phyloP scores from a whole-genome alignment of 495 filamentous ascomycete genomes.

The Talaromyces trachyspermus region DNA sequence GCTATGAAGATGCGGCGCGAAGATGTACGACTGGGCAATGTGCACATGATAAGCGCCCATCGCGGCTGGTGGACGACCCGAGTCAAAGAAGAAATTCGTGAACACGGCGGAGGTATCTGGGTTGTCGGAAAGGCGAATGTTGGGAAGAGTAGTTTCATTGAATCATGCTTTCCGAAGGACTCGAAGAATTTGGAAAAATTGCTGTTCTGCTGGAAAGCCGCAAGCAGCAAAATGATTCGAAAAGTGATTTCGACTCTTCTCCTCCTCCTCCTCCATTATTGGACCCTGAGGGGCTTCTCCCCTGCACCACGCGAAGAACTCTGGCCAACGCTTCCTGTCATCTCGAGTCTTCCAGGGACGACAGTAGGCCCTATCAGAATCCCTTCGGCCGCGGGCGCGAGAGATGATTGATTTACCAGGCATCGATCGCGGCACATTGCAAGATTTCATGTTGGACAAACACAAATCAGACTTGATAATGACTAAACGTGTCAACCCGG shows the following conservation, averaged over 20 bases:
- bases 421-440: constrained; percentile 63
- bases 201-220: constrained; percentile 26
- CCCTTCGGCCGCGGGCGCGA: constrained; percentile 74
- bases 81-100: constrained; percentile 74
- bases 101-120: constrained; percentile 83
- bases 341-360: constrained; percentile 83
- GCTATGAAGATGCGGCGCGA: constrained; percentile 54
- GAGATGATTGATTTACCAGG: constrained; percentile 95
- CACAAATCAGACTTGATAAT: constrained; percentile 65
- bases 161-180: constrained; percentile 78
- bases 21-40: constrained; percentile 69
- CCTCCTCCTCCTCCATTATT: constrained; percentile 1
- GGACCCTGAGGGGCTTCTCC: constrained; percentile 48
- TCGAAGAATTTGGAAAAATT: constrained; percentile 41
- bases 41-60: constrained; percentile 76
- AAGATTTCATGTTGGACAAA: constrained; percentile 55
- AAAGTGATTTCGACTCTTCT: constrained; percentile 10
- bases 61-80: constrained; percentile 81
- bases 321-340: constrained; percentile 72
- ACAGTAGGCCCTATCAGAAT: constrained; percentile 90
- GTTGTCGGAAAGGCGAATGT: constrained; percentile 98
- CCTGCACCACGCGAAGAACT: constrained; percentile 62
- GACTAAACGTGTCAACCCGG: constrained; percentile 57
- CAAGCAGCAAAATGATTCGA: constrained; percentile 15
- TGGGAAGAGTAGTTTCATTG: constrained; percentile 87